Conservation (phyloP, 306 rosid genomes). For the Lablab purpureus region DNA sequence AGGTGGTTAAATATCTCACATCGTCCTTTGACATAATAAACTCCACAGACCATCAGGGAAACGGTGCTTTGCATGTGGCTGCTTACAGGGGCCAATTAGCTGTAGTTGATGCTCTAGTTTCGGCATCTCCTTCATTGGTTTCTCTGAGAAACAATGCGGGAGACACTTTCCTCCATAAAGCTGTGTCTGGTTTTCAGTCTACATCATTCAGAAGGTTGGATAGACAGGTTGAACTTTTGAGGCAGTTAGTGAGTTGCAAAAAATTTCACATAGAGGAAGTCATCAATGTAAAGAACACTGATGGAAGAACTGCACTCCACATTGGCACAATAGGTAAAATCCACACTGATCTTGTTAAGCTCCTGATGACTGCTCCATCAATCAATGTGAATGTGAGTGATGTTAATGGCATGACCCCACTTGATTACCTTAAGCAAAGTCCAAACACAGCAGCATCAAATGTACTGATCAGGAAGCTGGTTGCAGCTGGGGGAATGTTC, state of each 20-base stretch:
- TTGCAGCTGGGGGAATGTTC: constrained; percentile 80
- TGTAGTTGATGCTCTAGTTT: constrained; percentile 73
- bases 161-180: constrained; percentile 84
- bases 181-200: constrained; percentile 80
- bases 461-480: constrained; percentile 65
- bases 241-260: constrained; percentile 58
- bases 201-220: constrained; percentile 74
- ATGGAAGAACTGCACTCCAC: constrained; percentile 80
- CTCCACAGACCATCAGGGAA: constrained; percentile 75
- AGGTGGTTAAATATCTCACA: constrained; percentile 67
- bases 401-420: constrained; percentile 72
- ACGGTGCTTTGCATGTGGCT: constrained; percentile 79
- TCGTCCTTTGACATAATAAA: constrained; percentile 61
- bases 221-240: constrained; percentile 72
- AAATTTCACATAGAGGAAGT: constrained; percentile 57
- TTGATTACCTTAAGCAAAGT: constrained; percentile 72
- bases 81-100: constrained; percentile 77
- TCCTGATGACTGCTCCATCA: constrained; percentile 63
- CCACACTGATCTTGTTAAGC: constrained; percentile 79
- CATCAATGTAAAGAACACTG: constrained; percentile 67
- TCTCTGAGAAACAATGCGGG: constrained; percentile 58
- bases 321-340: constrained; percentile 75
- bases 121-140: constrained; percentile 60
- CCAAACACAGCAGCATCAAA: constrained; percentile 71
- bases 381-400: constrained; percentile 74